phyloP scores from a whole-genome alignment of 2,329 filamentous ascomycete genomes.

The Xylaria hypoxylon region DNA sequence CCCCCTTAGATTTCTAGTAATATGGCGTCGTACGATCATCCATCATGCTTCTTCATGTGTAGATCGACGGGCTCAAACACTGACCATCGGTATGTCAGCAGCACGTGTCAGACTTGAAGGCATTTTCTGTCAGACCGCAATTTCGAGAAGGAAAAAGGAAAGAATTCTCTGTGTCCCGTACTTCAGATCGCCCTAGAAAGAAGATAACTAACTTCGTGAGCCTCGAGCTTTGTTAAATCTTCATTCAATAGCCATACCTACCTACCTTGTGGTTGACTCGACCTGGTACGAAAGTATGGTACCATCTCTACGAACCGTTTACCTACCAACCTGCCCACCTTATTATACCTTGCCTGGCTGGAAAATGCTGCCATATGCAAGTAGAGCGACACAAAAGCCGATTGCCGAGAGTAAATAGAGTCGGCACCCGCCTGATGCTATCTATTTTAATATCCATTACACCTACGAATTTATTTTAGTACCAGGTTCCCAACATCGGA shows the following conservation, averaged over 20 bases:
- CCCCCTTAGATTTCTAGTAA: not conserved
- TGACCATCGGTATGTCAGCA: constrained; percentile 8
- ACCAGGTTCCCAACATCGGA: constrained; percentile 11
- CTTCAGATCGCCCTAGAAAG: not conserved
- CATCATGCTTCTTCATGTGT: not conserved
- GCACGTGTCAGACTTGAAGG: constrained; percentile 24
- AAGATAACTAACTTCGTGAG: no score
- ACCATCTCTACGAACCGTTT: not conserved
- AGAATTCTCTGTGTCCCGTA: constrained; percentile 8
- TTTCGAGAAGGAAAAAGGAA: constrained; percentile 5
- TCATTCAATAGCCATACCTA: not conserved
- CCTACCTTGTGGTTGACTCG: not conserved
- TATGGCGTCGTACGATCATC: constrained; percentile 4
- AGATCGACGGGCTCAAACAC: constrained; percentile 5
- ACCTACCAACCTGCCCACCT: not conserved
- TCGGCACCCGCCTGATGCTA: not conserved
- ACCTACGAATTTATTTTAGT: not conserved
- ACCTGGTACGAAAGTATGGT: not conserved
- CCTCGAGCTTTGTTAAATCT: not conserved
- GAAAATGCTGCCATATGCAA: not conserved
- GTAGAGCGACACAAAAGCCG: not conserved
- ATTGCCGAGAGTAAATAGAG: constrained; percentile 24
- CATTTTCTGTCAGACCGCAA: constrained; percentile 28
- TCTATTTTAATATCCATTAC: constrained; percentile 25
- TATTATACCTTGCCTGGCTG: not conserved